Percentiles rank a stretch among this genome's conserved stretches.
phyloP scores from a whole-genome alignment of 352 stramenopile species.

The Phytophthora sojae region DNA sequence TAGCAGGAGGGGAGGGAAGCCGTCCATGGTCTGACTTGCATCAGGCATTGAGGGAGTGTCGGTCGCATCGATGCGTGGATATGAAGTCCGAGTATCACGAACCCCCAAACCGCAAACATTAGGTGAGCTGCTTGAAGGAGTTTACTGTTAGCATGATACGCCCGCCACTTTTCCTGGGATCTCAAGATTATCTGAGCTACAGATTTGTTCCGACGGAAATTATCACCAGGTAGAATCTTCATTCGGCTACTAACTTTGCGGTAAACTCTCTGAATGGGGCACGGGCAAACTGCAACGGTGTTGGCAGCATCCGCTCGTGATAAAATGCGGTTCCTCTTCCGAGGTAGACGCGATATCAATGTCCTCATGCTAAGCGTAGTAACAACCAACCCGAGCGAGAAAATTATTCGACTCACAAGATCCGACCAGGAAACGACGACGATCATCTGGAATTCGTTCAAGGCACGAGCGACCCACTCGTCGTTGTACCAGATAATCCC shows the following conservation, averaged over 20 bases:
- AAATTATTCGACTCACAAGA: conserved; percentile 13
- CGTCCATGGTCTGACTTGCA: conserved; percentile 45
- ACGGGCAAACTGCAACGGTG: background rate
- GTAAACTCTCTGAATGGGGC: background rate
- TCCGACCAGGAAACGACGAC: conserved; percentile 26
- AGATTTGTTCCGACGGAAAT: background rate
- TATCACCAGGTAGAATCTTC: background rate
- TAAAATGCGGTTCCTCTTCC: background rate
- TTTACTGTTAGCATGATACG: background rate
- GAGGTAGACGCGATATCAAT: background rate
- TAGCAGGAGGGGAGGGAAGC: conserved; percentile 38
- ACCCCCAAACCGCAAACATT: conserved; percentile 18
- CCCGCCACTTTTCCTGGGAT: background rate
- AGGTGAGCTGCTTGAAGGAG: conserved; percentile 7
- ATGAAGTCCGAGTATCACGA: conserved; percentile 32
- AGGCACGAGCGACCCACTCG: conserved; percentile 15
- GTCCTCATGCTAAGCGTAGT: conserved; percentile 8
- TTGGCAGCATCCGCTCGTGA: background rate
- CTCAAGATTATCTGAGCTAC: background rate
- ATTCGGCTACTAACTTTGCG: background rate
- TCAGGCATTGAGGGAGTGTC: conserved; percentile 23
- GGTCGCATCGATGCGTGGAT: conserved; percentile 22
- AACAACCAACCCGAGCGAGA: conserved; percentile 16
- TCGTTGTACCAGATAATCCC: conserved; percentile 21
- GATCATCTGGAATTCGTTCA: conserved; percentile 28